phyloP scores from a whole-genome alignment of 139 green algal species.

The Coccomyxa sp. region DNA sequence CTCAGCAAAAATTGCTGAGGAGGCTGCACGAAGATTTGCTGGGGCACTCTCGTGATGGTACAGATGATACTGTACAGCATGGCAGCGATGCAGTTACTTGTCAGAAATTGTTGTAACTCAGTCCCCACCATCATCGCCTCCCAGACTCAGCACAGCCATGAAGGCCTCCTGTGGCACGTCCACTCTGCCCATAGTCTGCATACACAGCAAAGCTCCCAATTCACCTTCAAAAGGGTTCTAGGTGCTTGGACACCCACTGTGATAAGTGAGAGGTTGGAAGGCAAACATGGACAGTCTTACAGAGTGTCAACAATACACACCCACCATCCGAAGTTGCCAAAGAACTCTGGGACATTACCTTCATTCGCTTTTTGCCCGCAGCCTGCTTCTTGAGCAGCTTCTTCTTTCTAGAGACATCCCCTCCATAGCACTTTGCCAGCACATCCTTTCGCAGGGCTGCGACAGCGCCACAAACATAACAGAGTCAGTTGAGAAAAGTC shows the following conservation, averaged over 20 bases:
- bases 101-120: not conserved
- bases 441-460: slow-evolving; percentile 93
- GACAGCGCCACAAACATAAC: not conserved
- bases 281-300: not conserved
- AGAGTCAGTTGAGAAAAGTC: too few species aligned
- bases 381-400: slow-evolving; percentile 98
- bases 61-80: not conserved
- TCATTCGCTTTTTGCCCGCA: slow-evolving; percentile 95
- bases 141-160: slow-evolving; percentile 75
- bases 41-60: not conserved
- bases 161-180: slow-evolving; percentile 85
- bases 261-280: not conserved
- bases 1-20: not conserved
- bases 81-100: too few species aligned
- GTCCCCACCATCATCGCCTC: not conserved
- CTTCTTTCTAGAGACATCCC: slow-evolving; percentile 87
- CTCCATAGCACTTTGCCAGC: slow-evolving; percentile 97
- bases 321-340: not conserved
- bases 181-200: slow-evolving; percentile 57
- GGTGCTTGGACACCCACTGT: not conserved
- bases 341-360: slow-evolving; percentile 17
- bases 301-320: too few species aligned
- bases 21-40: not conserved
- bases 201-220: not conserved
- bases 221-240: not conserved